These are phyloP conservation scores for Garcia nutans DNA, from an alignment of 345 rosid species.

Conservation along the genomic window DNA sequence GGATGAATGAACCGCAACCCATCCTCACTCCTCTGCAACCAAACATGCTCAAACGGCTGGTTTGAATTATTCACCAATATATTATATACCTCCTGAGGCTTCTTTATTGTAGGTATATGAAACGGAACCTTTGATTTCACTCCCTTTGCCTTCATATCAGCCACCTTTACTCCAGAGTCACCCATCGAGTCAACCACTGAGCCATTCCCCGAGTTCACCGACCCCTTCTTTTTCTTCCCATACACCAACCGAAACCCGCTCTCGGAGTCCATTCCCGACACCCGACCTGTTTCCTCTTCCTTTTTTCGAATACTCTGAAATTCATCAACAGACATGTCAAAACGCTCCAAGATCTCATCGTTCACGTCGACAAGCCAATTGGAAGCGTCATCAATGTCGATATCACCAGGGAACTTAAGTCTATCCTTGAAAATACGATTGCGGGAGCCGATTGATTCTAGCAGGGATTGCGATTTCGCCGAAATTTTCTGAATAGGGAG, in stretches of 20 bases:
- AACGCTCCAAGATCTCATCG: constrained; percentile 67
- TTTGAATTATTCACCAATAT: constrained; percentile 67
- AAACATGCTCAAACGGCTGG: constrained; percentile 72
- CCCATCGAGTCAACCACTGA: constrained; percentile 8
- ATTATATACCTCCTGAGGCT: constrained; percentile 71
- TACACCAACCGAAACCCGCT: constrained; percentile 73
- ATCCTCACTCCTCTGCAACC: constrained; percentile 76
- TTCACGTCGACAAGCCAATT: constrained; percentile 70
- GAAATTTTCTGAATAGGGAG: constrained; percentile 49
- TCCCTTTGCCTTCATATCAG: constrained; percentile 36
- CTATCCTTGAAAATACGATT: constrained; percentile 25
- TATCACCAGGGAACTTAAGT: constrained; percentile 38
- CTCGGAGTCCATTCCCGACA: constrained; percentile 20
- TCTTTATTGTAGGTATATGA: constrained; percentile 63
- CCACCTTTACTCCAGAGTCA: constrained; percentile 56
- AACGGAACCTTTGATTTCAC: constrained; percentile 64
- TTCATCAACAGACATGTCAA: constrained; percentile 61
- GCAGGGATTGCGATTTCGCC: constrained; percentile 46
- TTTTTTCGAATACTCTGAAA: constrained; percentile 39
- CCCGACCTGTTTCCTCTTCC: constrained; percentile 49
- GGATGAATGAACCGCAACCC: constrained; percentile 65
- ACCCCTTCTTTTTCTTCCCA: constrained; percentile 62
- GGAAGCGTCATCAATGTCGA: constrained; percentile 54
- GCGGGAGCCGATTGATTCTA: constrained; percentile 56
- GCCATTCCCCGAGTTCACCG: constrained; percentile 4